Base-by-base conservation (phyloP, 2,329 filamentous ascomycete genomes). In the Chaetomium sp. region DNA sequence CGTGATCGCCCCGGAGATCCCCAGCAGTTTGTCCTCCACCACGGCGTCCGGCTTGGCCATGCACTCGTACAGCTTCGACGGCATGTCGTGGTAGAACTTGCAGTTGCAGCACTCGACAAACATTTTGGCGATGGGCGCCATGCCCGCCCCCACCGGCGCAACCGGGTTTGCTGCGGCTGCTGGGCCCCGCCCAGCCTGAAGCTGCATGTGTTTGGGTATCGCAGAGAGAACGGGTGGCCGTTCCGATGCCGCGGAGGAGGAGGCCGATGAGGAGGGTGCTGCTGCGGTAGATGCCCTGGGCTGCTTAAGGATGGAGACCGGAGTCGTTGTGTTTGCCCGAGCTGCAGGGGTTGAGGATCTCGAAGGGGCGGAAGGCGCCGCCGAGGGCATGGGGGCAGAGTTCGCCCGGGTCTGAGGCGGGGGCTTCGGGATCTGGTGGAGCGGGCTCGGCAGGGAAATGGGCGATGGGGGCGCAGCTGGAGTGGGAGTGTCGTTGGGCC, bases 51-150 rank as follows among this genome's bases (percentile, higher is more conserved):
- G 80, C 59, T 79, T 78, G 5, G 78, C 78, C 81, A 86, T 85
- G 66, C 79, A 82, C 63, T 84, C 79, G 66, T 86, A 86, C 27
- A 86, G 72, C 54, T 79, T 78, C 50, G 77, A 80, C 4, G 83
- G 83, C 79, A 86, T 80, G 66, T 86, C 83, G 62, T 85, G 82
- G 66, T 81, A 84, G 69, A 80, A 84, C 54, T 77, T 78, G 74
- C 83, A 86, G 55, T 71, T 74, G 69, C 83, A 86, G 68, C 83
- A 86, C 65, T 85, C 77, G 10, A 86, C 82, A 35, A 86, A 78
- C 73, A 85, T 79, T 70, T 85, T 86, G 37, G 79, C 79, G 10
- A 84, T 67, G 1, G 77, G 76, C 9, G 59, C 57, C 54, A 57
- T 54, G 54, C 55, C 33, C 27, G 58, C 40, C 58, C 65, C 57